Evolutionary conservation across 495 filamentous ascomycete species (phyloP), one percentile per base, ranked within the genome.

Genomic region (Penicillium lagena): DNA sequence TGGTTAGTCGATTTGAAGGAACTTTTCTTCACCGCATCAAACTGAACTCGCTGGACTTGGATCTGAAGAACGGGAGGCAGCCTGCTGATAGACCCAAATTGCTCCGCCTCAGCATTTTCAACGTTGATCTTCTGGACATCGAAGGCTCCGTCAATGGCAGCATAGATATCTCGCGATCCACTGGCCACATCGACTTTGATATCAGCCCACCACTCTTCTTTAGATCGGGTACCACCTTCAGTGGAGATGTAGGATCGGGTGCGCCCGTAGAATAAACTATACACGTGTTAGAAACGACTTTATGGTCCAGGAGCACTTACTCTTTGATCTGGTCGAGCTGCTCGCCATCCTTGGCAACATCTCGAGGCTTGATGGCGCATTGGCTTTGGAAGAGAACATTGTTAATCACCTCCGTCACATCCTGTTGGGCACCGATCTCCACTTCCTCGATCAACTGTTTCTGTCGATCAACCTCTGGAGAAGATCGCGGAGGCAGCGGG

Each of bases 381-480:
- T 88, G 82, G n/a, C 96, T 73, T 33, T 91, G 86, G 51, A 90
- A 90, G 31, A 94, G 76, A 15, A 94, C 83, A 58, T 93, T 90
- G 33, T 88, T 88, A 60, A 96, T 90, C 32, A 95, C 90, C 61
- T 98, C 93, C 9, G 86, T 90, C 7, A 95, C 93, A 68, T 98
- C 93, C 68, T 96, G 91, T 56, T 90, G 79, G 17, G 80, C 75
- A 13, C 77, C 75, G 52, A 80, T 72, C 59, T 83, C 79, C 1
- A 82, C 60, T 40, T 83, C 78, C 33, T 81, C 75, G 10, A 64
- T 63, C 40, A 71, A 48, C 15, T 69, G 62, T 42, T 62, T 66
- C 43, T 70, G 59, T 1, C 51, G 48, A 36, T 71, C 64, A n/a
- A 52, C 39, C 46, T 64, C 53, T 11, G 55, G 40, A 15, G 56